Base-by-base conservation (phyloP, 148 eudicot genomes). In the Diospyros lotus region DNA sequence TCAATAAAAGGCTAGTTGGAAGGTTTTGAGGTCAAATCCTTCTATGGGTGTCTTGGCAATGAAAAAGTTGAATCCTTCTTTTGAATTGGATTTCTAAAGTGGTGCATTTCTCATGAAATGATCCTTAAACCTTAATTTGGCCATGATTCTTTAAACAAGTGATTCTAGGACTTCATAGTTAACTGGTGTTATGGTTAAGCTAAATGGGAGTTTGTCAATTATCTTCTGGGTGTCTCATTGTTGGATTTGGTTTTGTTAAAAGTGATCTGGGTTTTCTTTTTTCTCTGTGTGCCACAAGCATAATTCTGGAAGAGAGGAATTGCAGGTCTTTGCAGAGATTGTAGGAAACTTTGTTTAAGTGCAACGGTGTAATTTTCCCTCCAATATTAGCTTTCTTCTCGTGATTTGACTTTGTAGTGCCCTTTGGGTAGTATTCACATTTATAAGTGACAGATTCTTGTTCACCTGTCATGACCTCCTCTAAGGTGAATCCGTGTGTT, bases 11-110 rank as follows among this genome's bases (percentile, higher is more conserved):
- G 13, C 44, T 18, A 68, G 58, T 68, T 3, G 10, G 28, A 58
- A 15, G 13, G 39, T 11, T 68, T 68, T 50, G 39, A 68, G 42
- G 43, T 68, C n/a, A 68, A 68, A 68, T 68, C 58, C 71, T 68
- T 68, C 15, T 52, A 28, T 4, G 70, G 54, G 69, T 28, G 54
- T 12, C 54, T 66, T 17, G 70, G 10, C 18, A 18, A n/a, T 45
- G 45, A 38, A 66, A 1, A 40, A 53, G 14, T 46, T 45, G 70
- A 66, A 6, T 66, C 17, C 54, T 66, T 68, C 58, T 9, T n/a
- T 68, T 68, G 58, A 55, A 28, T 9, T 9, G 43, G 41, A 4
- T 18, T 48, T 48, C 51, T 51, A 53, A 38, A 66, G 38, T 45
- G 53, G n/a, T 51, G 53, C 10, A 42, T 50, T 50, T 12, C 43